Percentiles rank a stretch among this genome's conserved stretches.
Conservation (phyloP, 139 green algal genomes). For the Gonium pectorale region DNA sequence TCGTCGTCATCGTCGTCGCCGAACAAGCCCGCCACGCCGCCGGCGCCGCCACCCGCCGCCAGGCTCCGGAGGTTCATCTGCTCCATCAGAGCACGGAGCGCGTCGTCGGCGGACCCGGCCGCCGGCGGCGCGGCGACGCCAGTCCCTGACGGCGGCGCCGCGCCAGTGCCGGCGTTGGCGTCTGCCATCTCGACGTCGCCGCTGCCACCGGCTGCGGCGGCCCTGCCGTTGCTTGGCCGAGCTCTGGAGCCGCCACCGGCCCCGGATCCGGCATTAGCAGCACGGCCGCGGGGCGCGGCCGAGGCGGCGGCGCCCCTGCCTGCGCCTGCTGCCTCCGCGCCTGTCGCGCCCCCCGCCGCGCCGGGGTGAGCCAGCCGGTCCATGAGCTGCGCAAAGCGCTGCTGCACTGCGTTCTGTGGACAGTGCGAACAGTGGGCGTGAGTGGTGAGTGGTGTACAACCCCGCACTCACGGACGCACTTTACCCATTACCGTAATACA, state of each 20-base stretch:
- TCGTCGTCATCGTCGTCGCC: conserved; percentile 32
- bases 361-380: background rate
- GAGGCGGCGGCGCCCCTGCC: background rate
- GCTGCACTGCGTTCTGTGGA: background rate
- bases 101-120: background rate
- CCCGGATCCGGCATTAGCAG: too few relatives aligned
- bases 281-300: background rate
- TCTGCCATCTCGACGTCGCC: conserved; percentile 18
- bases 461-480: too few relatives aligned
- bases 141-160: background rate
- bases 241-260: too few relatives aligned
- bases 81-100: conserved; percentile 39
- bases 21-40: conserved; percentile 1
- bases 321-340: background rate
- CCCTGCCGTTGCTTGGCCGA: too few relatives aligned
- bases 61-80: conserved; percentile 22
- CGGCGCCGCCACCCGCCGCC: background rate
- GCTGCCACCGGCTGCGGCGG: background rate
- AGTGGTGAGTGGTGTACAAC: too few relatives aligned
- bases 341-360: background rate
- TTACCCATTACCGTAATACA: too few relatives aligned
- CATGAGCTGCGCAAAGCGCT: conserved; percentile 34
- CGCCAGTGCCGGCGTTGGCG: background rate
- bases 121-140: background rate
- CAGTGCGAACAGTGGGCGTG: too few relatives aligned